These are phyloP conservation scores for Penicillium odoratum DNA, from an alignment of 495 filamentous ascomycete genomes.

Conservation along the genomic window DNA sequence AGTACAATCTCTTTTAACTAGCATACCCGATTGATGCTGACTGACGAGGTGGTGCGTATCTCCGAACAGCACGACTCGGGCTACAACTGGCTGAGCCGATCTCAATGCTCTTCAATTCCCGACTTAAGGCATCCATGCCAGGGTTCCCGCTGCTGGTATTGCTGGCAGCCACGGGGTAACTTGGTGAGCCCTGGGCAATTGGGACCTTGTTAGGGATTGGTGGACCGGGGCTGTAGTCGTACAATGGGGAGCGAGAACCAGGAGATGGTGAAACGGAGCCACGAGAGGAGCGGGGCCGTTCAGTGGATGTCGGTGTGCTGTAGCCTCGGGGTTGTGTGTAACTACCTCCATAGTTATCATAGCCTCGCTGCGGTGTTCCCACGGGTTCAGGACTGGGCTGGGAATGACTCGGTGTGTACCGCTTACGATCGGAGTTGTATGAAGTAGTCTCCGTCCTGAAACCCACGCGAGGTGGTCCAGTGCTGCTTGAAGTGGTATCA, in stretches of 20 bases:
- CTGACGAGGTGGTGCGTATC: conserved; percentile 25
- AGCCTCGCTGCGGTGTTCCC: conserved; percentile 23
- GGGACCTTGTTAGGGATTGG: conserved; percentile 79
- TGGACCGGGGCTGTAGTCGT: conserved; percentile 47
- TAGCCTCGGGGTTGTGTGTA: conserved; percentile 27
- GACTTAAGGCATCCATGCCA: conserved; percentile 65
- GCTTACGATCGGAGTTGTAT: conserved; percentile 17
- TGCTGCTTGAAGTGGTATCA: conserved; percentile 15
- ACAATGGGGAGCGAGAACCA: conserved; percentile 34
- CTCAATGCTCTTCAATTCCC: conserved; percentile 81
- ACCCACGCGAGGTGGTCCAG: conserved; percentile 24
- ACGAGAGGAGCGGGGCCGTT: conserved; percentile 30
- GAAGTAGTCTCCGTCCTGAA: conserved; percentile 23
- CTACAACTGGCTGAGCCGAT: conserved; percentile 58
- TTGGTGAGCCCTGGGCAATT: conserved; percentile 41
- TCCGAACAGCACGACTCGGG: conserved; percentile 29
- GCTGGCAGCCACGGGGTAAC: conserved; percentile 30
- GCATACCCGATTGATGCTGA: conserved; percentile 37
- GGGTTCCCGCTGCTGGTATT: conserved; percentile 28
- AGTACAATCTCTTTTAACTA: conserved; percentile 16
- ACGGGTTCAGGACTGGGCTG: conserved; percentile 16
- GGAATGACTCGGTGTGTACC: conserved; percentile 23
- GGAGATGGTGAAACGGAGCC: conserved; percentile 36
- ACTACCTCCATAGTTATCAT: conserved; percentile 13
- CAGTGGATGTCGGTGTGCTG: conserved; percentile 24